Percentiles rank a stretch among this genome's conserved stretches.
These are phyloP conservation scores for Pseudopithomyces maydicus DNA, from an alignment of 2,329 filamentous ascomycete species.

Conservation along the genomic window DNA sequence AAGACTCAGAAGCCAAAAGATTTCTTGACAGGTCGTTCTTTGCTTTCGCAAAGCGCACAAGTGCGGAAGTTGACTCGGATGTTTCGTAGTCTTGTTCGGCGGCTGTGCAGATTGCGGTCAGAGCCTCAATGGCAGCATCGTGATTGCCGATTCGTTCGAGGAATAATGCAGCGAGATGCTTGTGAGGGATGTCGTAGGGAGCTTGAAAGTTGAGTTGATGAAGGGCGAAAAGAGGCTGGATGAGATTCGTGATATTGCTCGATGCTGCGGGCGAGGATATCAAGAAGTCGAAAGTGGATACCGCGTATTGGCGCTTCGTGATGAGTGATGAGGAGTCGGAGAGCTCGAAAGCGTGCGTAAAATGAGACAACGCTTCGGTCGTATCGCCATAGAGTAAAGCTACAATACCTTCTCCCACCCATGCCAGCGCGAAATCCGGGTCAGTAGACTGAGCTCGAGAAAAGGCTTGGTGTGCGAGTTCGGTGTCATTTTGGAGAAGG, in stretches of 20 bases:
- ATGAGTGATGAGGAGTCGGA: conserved; percentile 76
- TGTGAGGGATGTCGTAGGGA: conserved; percentile 72
- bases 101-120: conserved; percentile 69
- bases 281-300: conserved; percentile 82
- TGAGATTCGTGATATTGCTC: conserved; percentile 64
- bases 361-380: conserved; percentile 80
- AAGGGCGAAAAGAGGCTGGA: conserved; percentile 88
- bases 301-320: conserved; percentile 77
- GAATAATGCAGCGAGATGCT: conserved; percentile 80
- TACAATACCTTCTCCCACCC: conserved; percentile 90
- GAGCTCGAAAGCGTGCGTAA: conserved; percentile 94
- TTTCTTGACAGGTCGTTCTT: conserved; percentile 88
- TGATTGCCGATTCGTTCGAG: conserved; percentile 79
- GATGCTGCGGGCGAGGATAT: conserved; percentile 59
- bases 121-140: conserved; percentile 63
- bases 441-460: conserved; percentile 91
- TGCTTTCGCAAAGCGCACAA: conserved; percentile 78
- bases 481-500: conserved; percentile 78
- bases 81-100: conserved; percentile 85
- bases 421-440: conserved; percentile 90
- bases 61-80: conserved; percentile 74
- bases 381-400: conserved; percentile 76
- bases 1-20: conserved; percentile 71
- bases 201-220: conserved; percentile 76
- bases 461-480: conserved; percentile 89